These are phyloP conservation scores for Drosera spatulata DNA, from an alignment of 179 eudicot genomes.

Conservation along the genomic window DNA sequence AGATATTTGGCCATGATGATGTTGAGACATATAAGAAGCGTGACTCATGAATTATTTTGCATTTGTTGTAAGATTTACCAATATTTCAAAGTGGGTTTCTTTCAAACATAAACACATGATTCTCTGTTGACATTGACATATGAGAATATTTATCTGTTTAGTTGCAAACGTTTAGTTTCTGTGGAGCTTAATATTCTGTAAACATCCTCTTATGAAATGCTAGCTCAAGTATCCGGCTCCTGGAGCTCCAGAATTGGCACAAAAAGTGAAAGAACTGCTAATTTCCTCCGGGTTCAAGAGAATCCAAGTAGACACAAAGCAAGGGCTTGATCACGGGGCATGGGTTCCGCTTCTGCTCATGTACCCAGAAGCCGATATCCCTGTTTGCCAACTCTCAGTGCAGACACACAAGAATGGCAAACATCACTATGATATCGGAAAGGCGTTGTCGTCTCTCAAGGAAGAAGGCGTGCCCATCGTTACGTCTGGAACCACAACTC, in stretches of 20 bases:
- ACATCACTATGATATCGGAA: conserved; percentile 52
- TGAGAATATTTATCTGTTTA: too few species aligned
- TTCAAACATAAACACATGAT: too few species aligned
- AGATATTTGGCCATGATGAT: too few species aligned
- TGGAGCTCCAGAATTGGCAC: conserved; percentile 60
- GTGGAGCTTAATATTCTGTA: too few species aligned
- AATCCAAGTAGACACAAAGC: conserved; percentile 43
- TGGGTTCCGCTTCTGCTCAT: conserved; percentile 72
- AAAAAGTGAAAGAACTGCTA: conserved; percentile 45
- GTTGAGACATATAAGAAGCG: too few species aligned
- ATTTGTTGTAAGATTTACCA: too few species aligned
- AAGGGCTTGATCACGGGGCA: conserved; percentile 79
- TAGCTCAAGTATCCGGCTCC: conserved; percentile 70
- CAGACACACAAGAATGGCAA: conserved; percentile 39
- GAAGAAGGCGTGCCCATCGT: conserved; percentile 64
- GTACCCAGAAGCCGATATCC: conserved; percentile 73
- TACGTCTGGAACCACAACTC: conserved; percentile 69
- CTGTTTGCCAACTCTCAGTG: conserved; percentile 65
- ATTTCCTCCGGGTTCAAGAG: conserved; percentile 29
- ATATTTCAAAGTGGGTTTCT: too few species aligned
- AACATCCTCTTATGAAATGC: conserved; percentile 3
- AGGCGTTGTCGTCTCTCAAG: conserved; percentile 49
- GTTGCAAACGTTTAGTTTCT: too few species aligned
- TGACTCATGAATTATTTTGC: too few species aligned
- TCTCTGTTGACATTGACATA: too few species aligned